Evolutionary conservation across 192 early-diverging fungal species (phyloP).

Genomic region (Coemansia sp.): DNA sequence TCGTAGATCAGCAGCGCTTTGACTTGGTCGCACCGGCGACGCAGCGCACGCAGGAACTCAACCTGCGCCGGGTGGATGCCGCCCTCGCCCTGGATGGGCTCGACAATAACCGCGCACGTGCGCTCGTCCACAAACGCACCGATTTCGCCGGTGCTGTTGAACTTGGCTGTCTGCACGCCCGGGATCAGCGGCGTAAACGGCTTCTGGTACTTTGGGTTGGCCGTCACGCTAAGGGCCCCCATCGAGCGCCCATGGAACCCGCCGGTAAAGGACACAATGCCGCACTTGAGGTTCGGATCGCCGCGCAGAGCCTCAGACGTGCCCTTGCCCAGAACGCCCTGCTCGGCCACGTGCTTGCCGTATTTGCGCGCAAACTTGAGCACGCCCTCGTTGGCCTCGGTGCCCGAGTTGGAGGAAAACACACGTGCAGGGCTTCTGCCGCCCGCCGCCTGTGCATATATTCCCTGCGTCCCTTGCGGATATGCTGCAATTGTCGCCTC

Average conservation of each 20-base stretch:
- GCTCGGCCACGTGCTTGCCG: constrained; percentile 53
- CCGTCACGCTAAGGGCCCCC: constrained; percentile 95
- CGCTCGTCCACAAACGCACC: constrained; percentile 67
- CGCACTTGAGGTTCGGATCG: constrained; percentile 60
- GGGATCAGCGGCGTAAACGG: constrained; percentile 92
- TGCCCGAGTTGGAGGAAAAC: constrained; percentile 96
- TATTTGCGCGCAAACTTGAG: constrained; percentile 95
- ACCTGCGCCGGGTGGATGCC: constrained; percentile 72
- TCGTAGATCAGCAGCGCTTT: constrained; percentile 92
- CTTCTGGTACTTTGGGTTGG: constrained; percentile 88
- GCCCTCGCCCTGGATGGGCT: constrained; percentile 97
- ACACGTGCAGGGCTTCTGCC: constrained; percentile 59
- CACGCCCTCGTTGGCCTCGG: constrained; percentile 97
- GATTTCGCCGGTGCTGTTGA: constrained; percentile 69
- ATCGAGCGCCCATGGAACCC: constrained; percentile 97
- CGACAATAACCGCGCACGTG: constrained; percentile 91
- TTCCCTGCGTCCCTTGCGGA: constrained; percentile 49
- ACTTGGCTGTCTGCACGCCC: constrained; percentile 70
- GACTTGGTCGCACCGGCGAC: constrained; percentile 78
- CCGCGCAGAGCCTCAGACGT: constrained; percentile 50
- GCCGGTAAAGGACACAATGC: constrained; percentile 82
- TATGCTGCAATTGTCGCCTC: constrained; percentile 54
- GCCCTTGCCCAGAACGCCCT: constrained; percentile 34
- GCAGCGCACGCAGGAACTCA: constrained; percentile 77
- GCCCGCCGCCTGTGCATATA: constrained; percentile 29